phyloP scores from a whole-genome alignment of 169 alveolate species.

The Plasmodium relictum region DNA sequence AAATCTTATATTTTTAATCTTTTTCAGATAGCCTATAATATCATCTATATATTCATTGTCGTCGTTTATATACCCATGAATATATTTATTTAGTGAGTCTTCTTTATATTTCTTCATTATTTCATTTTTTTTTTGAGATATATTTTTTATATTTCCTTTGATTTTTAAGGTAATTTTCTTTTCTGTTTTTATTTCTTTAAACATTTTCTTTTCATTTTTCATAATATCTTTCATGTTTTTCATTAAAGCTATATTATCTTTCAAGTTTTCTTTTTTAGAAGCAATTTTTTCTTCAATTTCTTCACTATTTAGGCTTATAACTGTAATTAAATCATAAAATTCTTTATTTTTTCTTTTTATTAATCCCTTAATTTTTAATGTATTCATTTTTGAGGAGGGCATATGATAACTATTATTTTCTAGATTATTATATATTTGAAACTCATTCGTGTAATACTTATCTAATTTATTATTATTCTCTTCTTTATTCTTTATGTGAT shows the following conservation, averaged over 20 bases:
- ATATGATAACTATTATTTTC: no score
- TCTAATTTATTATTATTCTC: no score
- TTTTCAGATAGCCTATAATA: slow-evolving; percentile 6
- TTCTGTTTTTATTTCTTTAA: neutral
- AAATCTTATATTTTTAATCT: slow-evolving; percentile 25
- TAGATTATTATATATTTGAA: no score
- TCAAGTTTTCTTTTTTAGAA: slow-evolving; percentile 17
- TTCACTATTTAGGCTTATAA: slow-evolving; percentile 20
- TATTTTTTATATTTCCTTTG: slow-evolving; percentile 32
- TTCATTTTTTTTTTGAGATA: neutral
- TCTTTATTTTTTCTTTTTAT: slow-evolving; percentile 6
- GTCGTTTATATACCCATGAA: neutral
- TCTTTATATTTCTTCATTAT: neutral
- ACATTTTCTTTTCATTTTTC: slow-evolving; percentile 19
- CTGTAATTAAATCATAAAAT: slow-evolving; percentile 9
- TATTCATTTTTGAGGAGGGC: slow-evolving; percentile 6
- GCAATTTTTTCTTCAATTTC: slow-evolving; percentile 4
- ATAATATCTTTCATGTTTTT: slow-evolving; percentile 12
- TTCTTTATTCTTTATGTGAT: no score
- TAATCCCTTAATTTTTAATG: slow-evolving; percentile 8
- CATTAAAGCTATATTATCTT: neutral
- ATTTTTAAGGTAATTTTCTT: slow-evolving; percentile 39
- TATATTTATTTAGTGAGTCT: neutral
- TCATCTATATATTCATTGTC: slow-evolving; percentile 11
- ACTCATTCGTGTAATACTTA: no score